Conservation (phyloP, 2,329 filamentous ascomycete genomes). For the Escovopsis sp. region DNA sequence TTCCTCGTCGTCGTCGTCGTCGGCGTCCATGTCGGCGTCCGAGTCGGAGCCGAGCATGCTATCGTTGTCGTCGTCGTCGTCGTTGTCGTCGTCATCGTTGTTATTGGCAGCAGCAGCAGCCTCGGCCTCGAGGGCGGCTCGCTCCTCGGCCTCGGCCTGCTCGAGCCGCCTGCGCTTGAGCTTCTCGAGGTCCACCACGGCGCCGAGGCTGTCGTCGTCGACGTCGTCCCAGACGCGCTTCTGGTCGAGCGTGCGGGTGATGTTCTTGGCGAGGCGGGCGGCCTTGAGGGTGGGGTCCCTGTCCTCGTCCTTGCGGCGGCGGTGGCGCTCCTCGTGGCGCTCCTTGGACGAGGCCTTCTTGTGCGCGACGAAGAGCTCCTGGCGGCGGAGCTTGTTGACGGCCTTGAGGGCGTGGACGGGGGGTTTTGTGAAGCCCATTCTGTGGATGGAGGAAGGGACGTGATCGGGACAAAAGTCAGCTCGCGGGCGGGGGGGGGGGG, state of each 20-base stretch:
- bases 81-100: constrained; percentile 53
- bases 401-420: constrained; percentile 28
- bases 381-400: constrained; percentile 65
- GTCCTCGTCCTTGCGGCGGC: constrained; percentile 69
- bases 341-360: constrained; percentile 63
- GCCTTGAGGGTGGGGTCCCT: constrained; percentile 63
- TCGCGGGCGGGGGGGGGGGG: not conserved
- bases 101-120: constrained; percentile 30
- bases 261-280: constrained; percentile 60
- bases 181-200: constrained; percentile 42
- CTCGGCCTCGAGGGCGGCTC: constrained; percentile 29
- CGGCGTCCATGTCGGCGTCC: too few species aligned
- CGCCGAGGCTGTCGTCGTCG: constrained; percentile 42
- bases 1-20: constrained; percentile 37
- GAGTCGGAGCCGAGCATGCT: constrained; percentile 27
- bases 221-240: constrained; percentile 84
- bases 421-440: constrained; percentile 20
- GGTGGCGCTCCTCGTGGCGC: constrained; percentile 62
- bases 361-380: constrained; percentile 62
- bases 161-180: constrained; percentile 41
- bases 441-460: not conserved
- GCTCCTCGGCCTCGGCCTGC: constrained; percentile 35
- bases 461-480: not conserved
- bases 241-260: constrained; percentile 66
- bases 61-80: constrained; percentile 41